Percentiles rank a stretch among this genome's conserved stretches.
Evolutionary conservation across 2,329 filamentous ascomycete species (phyloP).

Genomic region (Neofusicoccum parvum): DNA sequence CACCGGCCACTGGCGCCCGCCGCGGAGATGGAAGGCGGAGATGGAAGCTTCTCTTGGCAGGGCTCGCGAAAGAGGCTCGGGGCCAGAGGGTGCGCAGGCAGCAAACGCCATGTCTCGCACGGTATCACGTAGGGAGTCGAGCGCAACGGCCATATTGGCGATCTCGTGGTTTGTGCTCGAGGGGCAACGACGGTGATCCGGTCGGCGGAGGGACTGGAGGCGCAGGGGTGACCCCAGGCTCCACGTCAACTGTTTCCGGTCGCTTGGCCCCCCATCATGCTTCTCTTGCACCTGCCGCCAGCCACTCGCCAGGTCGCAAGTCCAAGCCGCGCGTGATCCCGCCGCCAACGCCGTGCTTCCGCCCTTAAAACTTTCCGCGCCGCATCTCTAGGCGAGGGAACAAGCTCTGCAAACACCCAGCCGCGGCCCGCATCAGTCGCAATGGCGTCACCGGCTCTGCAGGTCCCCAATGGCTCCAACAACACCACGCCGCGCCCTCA

Average conservation of each 20-base stretch:
- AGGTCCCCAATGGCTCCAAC: conserved; percentile 22
- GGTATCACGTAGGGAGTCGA: not conserved
- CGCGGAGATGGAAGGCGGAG: too few species aligned
- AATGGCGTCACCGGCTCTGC: conserved; percentile 21
- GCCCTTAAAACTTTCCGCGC: conserved; percentile 7
- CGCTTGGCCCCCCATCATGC: conserved; percentile 18
- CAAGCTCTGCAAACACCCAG: not conserved
- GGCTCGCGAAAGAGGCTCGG: not conserved
- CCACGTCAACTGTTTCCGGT: conserved; percentile 19
- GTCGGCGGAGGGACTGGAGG: conserved; percentile 6
- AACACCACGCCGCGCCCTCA: conserved; percentile 10
- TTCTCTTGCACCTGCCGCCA: conserved; percentile 10
- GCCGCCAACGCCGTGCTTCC: conserved; percentile 9
- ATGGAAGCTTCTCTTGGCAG: not conserved
- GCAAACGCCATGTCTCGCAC: conserved; percentile 1
- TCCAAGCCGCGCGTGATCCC: conserved; percentile 19
- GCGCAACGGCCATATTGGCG: conserved; percentile 2
- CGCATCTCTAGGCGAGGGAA: conserved; percentile 14
- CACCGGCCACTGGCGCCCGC: too few species aligned
- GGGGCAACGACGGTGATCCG: conserved; percentile 5
- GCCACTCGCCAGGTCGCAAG: conserved; percentile 4
- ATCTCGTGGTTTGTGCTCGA: conserved; percentile 19
- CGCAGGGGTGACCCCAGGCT: conserved; percentile 14
- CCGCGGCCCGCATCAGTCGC: conserved; percentile 8
- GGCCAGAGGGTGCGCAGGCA: not conserved